Evolutionary conservation across 1,284 basidiomycete genomes (phyloP), one percentile per base, ranked within the genome.

Genomic region (Fistulinella cinereoalba): DNA sequence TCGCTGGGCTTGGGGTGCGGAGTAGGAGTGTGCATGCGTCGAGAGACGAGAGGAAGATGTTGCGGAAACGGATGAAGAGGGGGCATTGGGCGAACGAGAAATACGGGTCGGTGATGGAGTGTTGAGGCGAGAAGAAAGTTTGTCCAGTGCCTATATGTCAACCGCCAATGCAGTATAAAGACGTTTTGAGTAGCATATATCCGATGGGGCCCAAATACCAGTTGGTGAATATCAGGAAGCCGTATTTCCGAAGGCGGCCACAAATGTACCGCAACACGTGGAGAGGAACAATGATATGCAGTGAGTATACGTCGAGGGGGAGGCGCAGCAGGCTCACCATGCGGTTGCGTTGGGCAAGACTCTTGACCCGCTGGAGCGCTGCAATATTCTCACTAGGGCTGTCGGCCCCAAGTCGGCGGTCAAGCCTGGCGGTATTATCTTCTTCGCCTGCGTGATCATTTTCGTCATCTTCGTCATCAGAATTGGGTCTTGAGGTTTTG

Each of bases 341-440:
- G 57, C 81, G 76, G 69, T 87, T 88, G 37, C 85, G 73, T 56
- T 88, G 76, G 9, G 82, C 78, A 37, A 88, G 69, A 50, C 73
- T 86, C 64, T 77, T 81, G 24, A 84, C 83, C 31, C 85, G 73
- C 60, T 84, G 77, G 51, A 88, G 64, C 3, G 83, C 79, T 38
- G 71, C 62, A 11, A 72, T 64, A 55, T 83, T 82, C 52, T 83
- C 81, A 54, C 64, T 75, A 9, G 75, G 65, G 31, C 56, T 58
- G 33, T 60, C 65, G 44, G 52, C 50, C 18, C 67, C 61, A 45
- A 66, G 65, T 47, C 72, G 71, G 48, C 68, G 61, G 51, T 77
- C 73, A 47, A 87, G 64, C 50, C 79, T 73, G 39, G 85, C 85
- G 2, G 86, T 88, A 53, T 79, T 67, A 54, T 88, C 85, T 55